Evolutionary conservation across 345 rosid genomes (phyloP).

Genomic region (Syzygium oleosum): DNA sequence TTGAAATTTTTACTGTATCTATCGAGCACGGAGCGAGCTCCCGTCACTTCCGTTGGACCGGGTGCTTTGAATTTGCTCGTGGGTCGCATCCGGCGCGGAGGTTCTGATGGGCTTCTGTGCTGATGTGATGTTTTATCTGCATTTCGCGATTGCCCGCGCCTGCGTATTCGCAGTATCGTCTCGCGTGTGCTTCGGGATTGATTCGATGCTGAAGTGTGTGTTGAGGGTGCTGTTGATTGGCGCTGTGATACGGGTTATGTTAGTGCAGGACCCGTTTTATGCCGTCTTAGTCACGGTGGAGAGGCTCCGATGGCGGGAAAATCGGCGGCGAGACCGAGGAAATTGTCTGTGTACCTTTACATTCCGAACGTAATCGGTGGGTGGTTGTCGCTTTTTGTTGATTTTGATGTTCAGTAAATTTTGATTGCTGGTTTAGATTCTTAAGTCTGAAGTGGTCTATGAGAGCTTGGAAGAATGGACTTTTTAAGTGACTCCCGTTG

Average conservation of each 20-base stretch:
- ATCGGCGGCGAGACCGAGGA: constrained; percentile 40
- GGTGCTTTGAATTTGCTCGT: neutral
- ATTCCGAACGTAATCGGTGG: constrained; percentile 84
- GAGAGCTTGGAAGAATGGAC: neutral
- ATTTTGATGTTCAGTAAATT: neutral
- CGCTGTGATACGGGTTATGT: neutral
- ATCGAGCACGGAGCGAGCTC: neutral
- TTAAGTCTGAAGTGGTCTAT: neutral
- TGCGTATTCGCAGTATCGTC: neutral
- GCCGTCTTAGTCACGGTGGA: neutral
- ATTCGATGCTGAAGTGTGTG: neutral
- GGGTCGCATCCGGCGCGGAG: neutral
- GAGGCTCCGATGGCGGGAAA: constrained; percentile 50
- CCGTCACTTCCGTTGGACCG: neutral
- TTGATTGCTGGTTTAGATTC: neutral
- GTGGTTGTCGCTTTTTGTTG: constrained; percentile 4
- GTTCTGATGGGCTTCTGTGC: neutral
- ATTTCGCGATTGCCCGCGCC: neutral
- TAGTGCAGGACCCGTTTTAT: neutral
- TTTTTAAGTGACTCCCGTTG: constrained; percentile 3
- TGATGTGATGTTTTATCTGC: neutral
- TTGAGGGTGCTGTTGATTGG: neutral
- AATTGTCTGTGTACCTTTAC: constrained; percentile 64
- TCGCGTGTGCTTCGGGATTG: neutral
- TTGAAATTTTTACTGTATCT: neutral